Evolutionary conservation across 108 stramenopile genomes (phyloP), one percentile per base, ranked within the genome.

Genomic region (Skeletonema tropicum): DNA sequence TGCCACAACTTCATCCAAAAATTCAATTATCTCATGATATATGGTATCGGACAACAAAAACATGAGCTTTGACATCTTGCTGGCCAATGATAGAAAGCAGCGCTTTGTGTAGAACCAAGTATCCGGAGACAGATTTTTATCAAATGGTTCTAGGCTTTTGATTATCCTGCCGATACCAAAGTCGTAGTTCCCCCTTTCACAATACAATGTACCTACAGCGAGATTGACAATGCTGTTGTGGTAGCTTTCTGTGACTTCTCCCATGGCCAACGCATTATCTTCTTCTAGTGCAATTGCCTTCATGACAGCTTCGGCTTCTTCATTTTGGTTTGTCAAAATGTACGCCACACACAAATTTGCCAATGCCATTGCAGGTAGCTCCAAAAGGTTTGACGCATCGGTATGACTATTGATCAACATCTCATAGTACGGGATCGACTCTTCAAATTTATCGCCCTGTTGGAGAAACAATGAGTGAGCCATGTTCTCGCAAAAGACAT

Each of bases 151-250:
- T 10, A 97, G 57, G 26, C 87, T 87, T 74, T 92, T 91, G 80
- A 90, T 88, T 60, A 97, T 86, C 36, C 83, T 74, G 17, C 38
- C 57, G 39, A 94, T 93, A n/a, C 96, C 96, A 60, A 97, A 96
- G 62, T 91, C 95, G 45, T 84, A 94, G 68, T 97, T 96, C 9
- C 57, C 63, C 66, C 90, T 97, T 38, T 89, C 89, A 68, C 94
- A 97, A 74, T 97, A 97, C 52, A 97, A 81, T 33, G 92, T 94
- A 4, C 94, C 96, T 35, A 97, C 94, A 55, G 94, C 93, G 4
- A 97, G 77, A 73, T 96, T 96, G 60, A 97, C 90, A 39, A 95
- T 94, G 78, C 94, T 96, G 8, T 92, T 82, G 64, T 97, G 96
- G 32, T 79, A 68, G 10, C 36, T 25, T 11, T 61, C 76, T 8